Evolutionary conservation across 257 asterid species (phyloP), one percentile per base, ranked within the genome.

Genomic region (Dorcoceras hygrometricum): DNA sequence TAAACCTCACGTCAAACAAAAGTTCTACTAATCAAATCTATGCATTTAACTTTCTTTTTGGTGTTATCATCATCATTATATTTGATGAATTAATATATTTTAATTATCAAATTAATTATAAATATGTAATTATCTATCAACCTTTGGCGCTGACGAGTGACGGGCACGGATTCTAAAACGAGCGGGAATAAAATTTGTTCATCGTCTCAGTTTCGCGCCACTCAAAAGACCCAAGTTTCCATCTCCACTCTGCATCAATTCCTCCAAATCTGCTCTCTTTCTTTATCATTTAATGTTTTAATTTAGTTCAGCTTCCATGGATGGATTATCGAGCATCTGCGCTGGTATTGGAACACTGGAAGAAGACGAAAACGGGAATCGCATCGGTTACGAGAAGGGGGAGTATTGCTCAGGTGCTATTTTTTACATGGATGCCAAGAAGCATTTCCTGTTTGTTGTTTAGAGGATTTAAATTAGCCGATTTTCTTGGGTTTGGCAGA

Each of bases 281-380:
- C 58, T 31, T 18, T 1, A 61, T 56, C 68, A 57, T 5, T 36
- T 22, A 20, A 34, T 34, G 27, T 4, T 46, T 6, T 65, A 57
- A 1, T 5, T 34, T 46, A 20, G 53, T 46, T 66, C 50, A 29
- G 68, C 39, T 48, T 46, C 0, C 36, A 90, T 93, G 99, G 99
- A 90, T 65, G 95, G 90, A 51, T 70, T 90, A 66, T 87, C 97
- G 4, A 75, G 65, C 66, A 81, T 90, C 54, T 93, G 97, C 64
- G 86, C 87, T 22, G 97, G 99, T 66, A 75, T 93, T 23, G 99
- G 97, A 28, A 25, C 28, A n/a, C 32, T 81, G 4, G 91, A 83
- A 34, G 97, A 90, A 63, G 96, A 88, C 70, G 99, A 82, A 8
- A 19, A 80, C 27, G 91, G 83, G 58, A 87, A 82, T 62, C 82